phyloP scores from a whole-genome alignment of 495 filamentous ascomycete species.

The Elaphomyces granulatus region DNA sequence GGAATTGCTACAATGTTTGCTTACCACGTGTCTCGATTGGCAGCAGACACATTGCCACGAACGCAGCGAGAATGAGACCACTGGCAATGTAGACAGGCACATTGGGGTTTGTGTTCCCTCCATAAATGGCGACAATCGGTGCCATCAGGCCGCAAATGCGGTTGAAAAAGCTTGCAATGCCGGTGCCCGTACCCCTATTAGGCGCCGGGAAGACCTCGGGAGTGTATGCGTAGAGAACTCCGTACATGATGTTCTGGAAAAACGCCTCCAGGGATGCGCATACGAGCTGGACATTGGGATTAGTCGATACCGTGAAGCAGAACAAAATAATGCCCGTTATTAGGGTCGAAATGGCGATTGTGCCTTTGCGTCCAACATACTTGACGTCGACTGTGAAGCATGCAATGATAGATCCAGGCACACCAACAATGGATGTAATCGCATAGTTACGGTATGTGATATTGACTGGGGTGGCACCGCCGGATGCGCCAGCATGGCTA shows the following conservation, averaged over 20 bases:
- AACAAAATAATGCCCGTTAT: constrained; percentile 45
- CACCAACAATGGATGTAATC: constrained; percentile 42
- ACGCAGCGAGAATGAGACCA: constrained; percentile 35
- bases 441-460: constrained; percentile 47
- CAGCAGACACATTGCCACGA: constrained; percentile 35
- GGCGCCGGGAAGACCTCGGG: constrained; percentile 48
- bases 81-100: constrained; percentile 41
- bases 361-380: constrained; percentile 46
- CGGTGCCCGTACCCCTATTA: constrained; percentile 42
- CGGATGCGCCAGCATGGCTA: constrained; percentile 21
- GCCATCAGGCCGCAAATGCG: constrained; percentile 43
- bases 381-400: constrained; percentile 42
- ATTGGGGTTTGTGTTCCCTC: constrained; percentile 24
- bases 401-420: constrained; percentile 41
- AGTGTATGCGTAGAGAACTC: constrained; percentile 46
- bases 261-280: constrained; percentile 41
- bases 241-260: constrained; percentile 53
- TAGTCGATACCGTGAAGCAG: constrained; percentile 38
- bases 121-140: constrained; percentile 42
- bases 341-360: constrained; percentile 38
- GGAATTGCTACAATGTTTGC: constrained; percentile 28
- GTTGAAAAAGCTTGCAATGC: constrained; percentile 42
- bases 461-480: constrained; percentile 22
- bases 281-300: constrained; percentile 34
- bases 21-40: constrained; percentile 41